Base-by-base conservation (phyloP, 2,329 filamentous ascomycete species). In the Cercospora sp. region DNA sequence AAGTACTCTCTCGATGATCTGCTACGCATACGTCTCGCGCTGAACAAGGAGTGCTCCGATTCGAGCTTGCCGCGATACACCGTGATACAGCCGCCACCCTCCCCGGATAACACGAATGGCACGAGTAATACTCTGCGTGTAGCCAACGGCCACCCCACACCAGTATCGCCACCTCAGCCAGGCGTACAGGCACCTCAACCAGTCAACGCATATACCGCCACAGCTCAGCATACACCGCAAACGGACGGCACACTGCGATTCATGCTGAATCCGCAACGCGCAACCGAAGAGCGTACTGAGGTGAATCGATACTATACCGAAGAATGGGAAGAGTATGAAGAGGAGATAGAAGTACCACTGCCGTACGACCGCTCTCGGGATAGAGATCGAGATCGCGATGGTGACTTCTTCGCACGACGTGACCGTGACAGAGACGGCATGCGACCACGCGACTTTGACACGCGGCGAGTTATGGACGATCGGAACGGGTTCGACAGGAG, bases 1-100 rank as follows among this genome's bases (percentile, higher is more conserved):
- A 83, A 87, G 59, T 91, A 92, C 79, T 87, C 90, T 58, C 84
- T 94, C 53, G 90, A 94, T 72, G 86, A 86, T 64, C 94, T 97
- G 77, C 92, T 98, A 76, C 88, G 90, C 71, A 89, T 96, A 73
- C 92, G 95, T 77, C 97, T 98, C 70, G 85, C 87, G 26, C 85
- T 97, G 70, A 97, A 98, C 79, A 87, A 91, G 74, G 90, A 96
- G 80, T 86, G 93, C 60, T 89, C 92, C 62, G 82, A 85, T 13
- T 82, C 84, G 39, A 82, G 81, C n/a, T 79, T 85, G 6, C 86
- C 87, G 0, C 89, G 92, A 20, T 90, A 90, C 78, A 86, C 89
- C 3, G 61, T 63, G 64, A 64, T 68, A 13, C 70, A 70, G 31
- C 70, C 66, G 26, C 70, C 66, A 68, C 76, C 69, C 73, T 77